Percentiles rank a stretch among this genome's conserved stretches.
Conservation (phyloP, 495 filamentous ascomycete genomes). For the Lasiosphaeria miniovina region DNA sequence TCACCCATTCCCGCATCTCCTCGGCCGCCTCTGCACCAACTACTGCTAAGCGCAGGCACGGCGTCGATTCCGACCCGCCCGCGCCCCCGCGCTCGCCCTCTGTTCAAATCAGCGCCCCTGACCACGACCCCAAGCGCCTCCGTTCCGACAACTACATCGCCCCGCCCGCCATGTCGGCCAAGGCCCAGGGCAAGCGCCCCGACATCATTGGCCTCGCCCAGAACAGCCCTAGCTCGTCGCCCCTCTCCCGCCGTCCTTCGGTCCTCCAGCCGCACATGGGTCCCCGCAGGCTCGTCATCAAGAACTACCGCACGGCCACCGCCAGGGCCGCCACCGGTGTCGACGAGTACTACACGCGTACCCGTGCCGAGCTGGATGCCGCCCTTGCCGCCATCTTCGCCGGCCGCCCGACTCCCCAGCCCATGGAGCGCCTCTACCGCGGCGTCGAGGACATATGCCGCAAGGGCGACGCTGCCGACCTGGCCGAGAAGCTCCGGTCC, state of each 20-base stretch:
- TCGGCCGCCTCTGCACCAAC: background rate
- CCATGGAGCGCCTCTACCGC: constrained; percentile 83
- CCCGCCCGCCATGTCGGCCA: constrained; percentile 30
- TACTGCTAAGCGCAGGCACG: constrained; percentile 13
- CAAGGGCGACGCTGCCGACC: constrained; percentile 61
- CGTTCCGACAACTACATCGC: constrained; percentile 20
- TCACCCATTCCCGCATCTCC: background rate
- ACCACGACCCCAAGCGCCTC: constrained; percentile 29
- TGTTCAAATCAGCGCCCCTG: constrained; percentile 4
- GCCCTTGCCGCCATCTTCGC: constrained; percentile 72
- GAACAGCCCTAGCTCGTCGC: constrained; percentile 3
- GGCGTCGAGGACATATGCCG: constrained; percentile 88
- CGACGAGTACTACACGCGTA: constrained; percentile 66
- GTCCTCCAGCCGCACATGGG: constrained; percentile 57
- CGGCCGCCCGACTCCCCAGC: constrained; percentile 56
- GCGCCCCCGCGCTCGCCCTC: background rate
- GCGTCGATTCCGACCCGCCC: constrained; percentile 19
- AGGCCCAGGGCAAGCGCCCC: constrained; percentile 39
- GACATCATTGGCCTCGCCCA: constrained; percentile 40
- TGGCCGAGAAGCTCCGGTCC: constrained; percentile 60
- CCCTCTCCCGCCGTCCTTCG: constrained; percentile 15
- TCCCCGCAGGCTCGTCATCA: constrained; percentile 80
- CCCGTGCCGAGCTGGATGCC: constrained; percentile 66
- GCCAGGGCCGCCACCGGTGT: constrained; percentile 32
- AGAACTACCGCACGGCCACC: constrained; percentile 71